Evolutionary conservation across 169 alveolate genomes (phyloP), one percentile per base, ranked within the genome.

Genomic region (Cryptosporidium muris): DNA sequence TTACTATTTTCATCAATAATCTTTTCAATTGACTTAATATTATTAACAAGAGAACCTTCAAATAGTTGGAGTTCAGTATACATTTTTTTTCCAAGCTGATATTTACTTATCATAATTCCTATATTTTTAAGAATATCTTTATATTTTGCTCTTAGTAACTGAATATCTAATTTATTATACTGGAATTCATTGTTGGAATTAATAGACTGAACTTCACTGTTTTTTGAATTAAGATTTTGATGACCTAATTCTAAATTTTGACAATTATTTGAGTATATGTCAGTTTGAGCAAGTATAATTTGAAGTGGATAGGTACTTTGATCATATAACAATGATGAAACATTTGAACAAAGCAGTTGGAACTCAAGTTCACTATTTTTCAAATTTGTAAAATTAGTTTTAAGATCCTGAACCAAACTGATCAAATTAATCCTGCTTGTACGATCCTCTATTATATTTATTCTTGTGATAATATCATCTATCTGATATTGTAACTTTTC

Each of bases 101-200:
- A 25, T 25, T 25, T 25, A 25, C 25, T 25, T 0, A 25, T 25
- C 0, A 25, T 25, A 25, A 25, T 16, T 6, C 85, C 68, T n/a
- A 74, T 40, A 9, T 56, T 25, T 2, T 12, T 4, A 14, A 74
- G 37, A 2, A 74, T 11, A 9, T 74, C 54, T 8, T 42, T 74
- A 16, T 74, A 74, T 58, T 53, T 56, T 14, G 16, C 85, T 74
- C 68, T 74, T 48, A 74, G 60, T 8, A 34, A 43, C n/a, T 51
- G 37, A 1, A 51, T 25, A 25, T 25, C 25, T 25, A 25, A 25
- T 25, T 25, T 25, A 25, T 25, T 25, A 25, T 25, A 25, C 25
- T 25, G 25, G 25, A 0, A 25, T 25, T 25, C 25, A 25, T 25
- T 25, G 25, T 25, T 25, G 0, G 25, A 25, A 0, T 25, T 0